phyloP scores from a whole-genome alignment of 192 early-diverging fungal genomes.

The Coemansia sp. region DNA sequence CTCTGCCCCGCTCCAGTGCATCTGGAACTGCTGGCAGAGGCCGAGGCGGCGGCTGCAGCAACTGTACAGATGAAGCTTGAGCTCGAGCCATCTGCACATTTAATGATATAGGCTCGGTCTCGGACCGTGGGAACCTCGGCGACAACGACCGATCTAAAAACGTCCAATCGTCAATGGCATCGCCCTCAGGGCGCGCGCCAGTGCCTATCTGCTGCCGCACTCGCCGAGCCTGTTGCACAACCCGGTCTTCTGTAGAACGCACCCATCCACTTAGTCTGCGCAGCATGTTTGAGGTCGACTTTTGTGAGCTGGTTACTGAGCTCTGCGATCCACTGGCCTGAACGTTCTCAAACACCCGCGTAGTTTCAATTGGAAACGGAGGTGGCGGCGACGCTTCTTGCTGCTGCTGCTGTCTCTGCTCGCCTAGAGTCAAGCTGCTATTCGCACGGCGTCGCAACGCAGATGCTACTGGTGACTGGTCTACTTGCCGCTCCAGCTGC shows the following conservation, averaged over 20 bases:
- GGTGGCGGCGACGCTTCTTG: conserved; percentile 11
- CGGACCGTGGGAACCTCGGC: conserved; percentile 1
- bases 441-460: conserved; percentile 1
- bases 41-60: background rate
- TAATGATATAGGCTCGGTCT: background rate
- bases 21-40: conserved; percentile 12
- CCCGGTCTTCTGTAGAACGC: conserved; percentile 16
- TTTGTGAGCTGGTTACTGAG: conserved; percentile 14
- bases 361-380: conserved; percentile 23
- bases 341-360: conserved; percentile 10
- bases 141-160: conserved; percentile 28
- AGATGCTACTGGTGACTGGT: background rate
- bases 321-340: background rate
- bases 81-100: conserved; percentile 6
- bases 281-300: conserved; percentile 19
- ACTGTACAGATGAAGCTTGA: background rate
- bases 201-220: conserved; percentile 3
- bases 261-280: conserved; percentile 49
- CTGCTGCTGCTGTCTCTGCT: conserved; percentile 1
- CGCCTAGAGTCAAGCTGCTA: conserved; percentile 12
- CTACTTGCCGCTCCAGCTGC: background rate
- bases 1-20: background rate
- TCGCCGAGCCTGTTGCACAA: conserved; percentile 22
- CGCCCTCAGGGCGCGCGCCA: background rate
- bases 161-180: conserved; percentile 44